Evolutionary conservation across 2,329 filamentous ascomycete species (phyloP).

Genomic region (Pseudovirgaria hyperparasitica): DNA sequence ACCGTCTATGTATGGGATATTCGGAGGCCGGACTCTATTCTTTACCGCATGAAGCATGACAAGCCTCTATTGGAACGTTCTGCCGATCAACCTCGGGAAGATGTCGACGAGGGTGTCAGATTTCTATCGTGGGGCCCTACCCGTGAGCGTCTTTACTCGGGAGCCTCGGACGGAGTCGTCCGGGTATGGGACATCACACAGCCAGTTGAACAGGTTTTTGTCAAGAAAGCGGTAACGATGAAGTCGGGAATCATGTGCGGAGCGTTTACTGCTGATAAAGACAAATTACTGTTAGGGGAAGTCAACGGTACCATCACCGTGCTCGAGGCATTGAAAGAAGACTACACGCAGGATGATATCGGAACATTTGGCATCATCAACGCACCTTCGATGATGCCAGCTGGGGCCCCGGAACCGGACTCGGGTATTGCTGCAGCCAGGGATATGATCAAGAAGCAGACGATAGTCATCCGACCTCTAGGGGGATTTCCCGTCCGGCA

Average conservation of each 20-base stretch:
- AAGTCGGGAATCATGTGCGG: conserved; percentile 45
- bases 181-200: conserved; percentile 47
- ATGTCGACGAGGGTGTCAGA: conserved; percentile 44
- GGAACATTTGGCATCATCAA: conserved; percentile 15
- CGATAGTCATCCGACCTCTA: conserved; percentile 24
- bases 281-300: conserved; percentile 45
- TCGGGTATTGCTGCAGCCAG: conserved; percentile 15
- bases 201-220: conserved; percentile 36
- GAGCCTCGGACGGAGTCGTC: conserved; percentile 47
- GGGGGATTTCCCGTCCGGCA: conserved; percentile 31
- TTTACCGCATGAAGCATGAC: conserved; percentile 40
- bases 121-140: conserved; percentile 45
- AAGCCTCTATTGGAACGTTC: conserved; percentile 36
- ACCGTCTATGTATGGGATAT: conserved; percentile 48
- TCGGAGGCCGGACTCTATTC: conserved; percentile 30
- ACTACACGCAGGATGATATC: conserved; percentile 15
- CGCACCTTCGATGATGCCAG: conserved; percentile 2
- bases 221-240: conserved; percentile 37
- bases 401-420: conserved; percentile 8
- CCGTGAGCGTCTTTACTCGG: conserved; percentile 42
- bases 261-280: conserved; percentile 41
- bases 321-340: conserved; percentile 29
- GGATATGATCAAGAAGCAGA: conserved; percentile 15
- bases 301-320: conserved; percentile 42
- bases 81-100: conserved; percentile 30